Conservation (phyloP, 768 basidiomycete species). For the Auricularia cornea region DNA sequence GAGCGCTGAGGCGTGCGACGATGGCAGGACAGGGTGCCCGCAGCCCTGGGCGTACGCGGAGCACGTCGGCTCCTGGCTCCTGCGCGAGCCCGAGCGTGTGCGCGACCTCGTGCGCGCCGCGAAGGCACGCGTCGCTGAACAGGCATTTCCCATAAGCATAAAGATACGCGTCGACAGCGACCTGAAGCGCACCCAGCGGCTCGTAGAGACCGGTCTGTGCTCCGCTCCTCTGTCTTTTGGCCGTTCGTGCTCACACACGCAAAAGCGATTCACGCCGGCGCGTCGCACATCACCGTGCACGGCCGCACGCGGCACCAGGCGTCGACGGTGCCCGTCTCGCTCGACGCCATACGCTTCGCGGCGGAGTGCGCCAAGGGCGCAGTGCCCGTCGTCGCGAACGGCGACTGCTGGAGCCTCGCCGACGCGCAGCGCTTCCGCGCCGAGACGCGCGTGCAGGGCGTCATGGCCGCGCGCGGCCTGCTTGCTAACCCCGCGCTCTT, state of each 20-base stretch:
- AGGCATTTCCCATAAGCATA: constrained; percentile 31
- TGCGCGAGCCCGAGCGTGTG: constrained; percentile 28
- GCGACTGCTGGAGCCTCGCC: constrained; percentile 31
- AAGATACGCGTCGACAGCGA: constrained; percentile 40
- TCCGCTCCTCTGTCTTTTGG: background rate
- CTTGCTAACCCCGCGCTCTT: constrained; percentile 38
- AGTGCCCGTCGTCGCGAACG: constrained; percentile 37
- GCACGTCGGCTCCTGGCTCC: constrained; percentile 35
- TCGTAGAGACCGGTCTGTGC: constrained; percentile 25
- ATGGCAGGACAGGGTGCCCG: constrained; percentile 27
- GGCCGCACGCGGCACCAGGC: constrained; percentile 36
- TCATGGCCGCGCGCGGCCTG: constrained; percentile 39
- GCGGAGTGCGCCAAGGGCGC: constrained; percentile 29
- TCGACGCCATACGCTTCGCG: constrained; percentile 32
- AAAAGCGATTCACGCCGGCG: constrained; percentile 27
- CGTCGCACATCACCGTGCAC: constrained; percentile 34
- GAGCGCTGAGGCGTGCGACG: no score
- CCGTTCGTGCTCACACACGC: background rate
- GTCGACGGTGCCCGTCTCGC: constrained; percentile 32
- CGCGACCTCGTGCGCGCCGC: constrained; percentile 33
- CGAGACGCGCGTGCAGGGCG: constrained; percentile 30
- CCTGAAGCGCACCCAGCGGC: constrained; percentile 29
- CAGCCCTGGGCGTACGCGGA: constrained; percentile 36
- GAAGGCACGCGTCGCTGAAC: constrained; percentile 30
- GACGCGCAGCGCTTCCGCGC: constrained; percentile 28